These are phyloP conservation scores for Orobanche coerulescens DNA, from an alignment of 257 asterid genomes.

Conservation along the genomic window DNA sequence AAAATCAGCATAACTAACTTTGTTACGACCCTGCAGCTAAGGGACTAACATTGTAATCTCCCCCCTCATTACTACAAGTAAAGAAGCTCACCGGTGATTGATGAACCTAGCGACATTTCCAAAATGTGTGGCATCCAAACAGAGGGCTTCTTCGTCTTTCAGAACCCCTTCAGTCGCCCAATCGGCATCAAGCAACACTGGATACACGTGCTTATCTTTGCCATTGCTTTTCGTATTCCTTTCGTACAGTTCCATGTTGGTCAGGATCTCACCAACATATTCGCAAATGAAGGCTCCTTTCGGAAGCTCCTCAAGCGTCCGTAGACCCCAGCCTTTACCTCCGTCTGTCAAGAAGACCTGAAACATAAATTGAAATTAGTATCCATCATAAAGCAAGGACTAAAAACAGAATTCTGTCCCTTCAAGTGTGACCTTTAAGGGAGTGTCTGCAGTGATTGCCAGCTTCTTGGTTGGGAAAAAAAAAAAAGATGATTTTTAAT, in stretches of 20 bases:
- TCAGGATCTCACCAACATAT: slow-evolving; percentile 57
- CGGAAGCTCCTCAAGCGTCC: slow-evolving; percentile 66
- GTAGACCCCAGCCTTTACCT: slow-evolving; percentile 83
- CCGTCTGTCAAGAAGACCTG: slow-evolving; percentile 52
- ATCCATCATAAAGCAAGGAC: not conserved
- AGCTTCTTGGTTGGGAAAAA: not conserved
- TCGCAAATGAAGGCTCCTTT: slow-evolving; percentile 68
- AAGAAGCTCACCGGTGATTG: slow-evolving; percentile 50
- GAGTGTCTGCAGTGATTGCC: not conserved
- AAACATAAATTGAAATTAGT: not conserved
- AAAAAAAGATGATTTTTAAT: not conserved
- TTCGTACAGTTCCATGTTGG: slow-evolving; percentile 52
- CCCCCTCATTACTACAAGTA: not conserved
- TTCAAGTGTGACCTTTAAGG: not conserved
- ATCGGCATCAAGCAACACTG: slow-evolving; percentile 66
- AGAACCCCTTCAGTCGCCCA: slow-evolving; percentile 58
- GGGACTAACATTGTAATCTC: too few relatives aligned
- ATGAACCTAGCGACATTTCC: slow-evolving; percentile 72
- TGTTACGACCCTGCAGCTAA: too few relatives aligned
- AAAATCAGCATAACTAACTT: not conserved
- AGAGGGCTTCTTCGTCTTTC: slow-evolving; percentile 65
- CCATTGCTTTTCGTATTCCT: slow-evolving; percentile 33
- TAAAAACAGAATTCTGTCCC: not conserved
- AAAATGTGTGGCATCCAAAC: slow-evolving; percentile 60
- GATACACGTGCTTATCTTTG: slow-evolving; percentile 44